Evolutionary conservation across 805 yeast genomes (phyloP), one percentile per base, ranked within the genome.

Genomic region (Metschnikowia bowlesiae): DNA sequence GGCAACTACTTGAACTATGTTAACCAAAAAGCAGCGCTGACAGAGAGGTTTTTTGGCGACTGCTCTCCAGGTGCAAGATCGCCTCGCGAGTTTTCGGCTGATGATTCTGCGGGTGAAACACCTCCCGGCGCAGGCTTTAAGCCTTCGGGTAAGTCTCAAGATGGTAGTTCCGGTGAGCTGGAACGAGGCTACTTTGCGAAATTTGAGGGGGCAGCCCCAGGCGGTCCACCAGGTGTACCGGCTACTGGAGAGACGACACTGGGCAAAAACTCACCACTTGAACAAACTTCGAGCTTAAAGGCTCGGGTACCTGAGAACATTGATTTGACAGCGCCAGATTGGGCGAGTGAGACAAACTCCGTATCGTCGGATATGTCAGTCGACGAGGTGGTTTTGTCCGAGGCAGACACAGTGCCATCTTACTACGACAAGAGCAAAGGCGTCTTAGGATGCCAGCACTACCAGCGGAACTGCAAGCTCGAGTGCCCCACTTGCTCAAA

Each of bases 381-480:
- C 11, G 78, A 73, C 33, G 78, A 73, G 56, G 83, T 81, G 2
- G 62, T 73, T 2, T 65, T 83, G 1, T 70, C 78, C 0, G 77
- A 73, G 7, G 59, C 62, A 14, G 89, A 84, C 57, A 70, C 65
- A 39, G 50, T 58, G 22, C 80, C 84, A 0, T 67, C 82, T 0
- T 84, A 71, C 58, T 73, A 74, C 57, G 74, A 76, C 56, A 59
- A 66, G 31, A 68, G 67, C 11, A 70, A 59, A n/a, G 46, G 70
- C 2, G 69, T 79, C 1, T 63, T 84, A 30, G 97, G 97, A 2
- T 91, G 97, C 63, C 70, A 69, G 18, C 97, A 91, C 67, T 91
- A 91, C 67, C 86, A 82, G 61, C 71, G 96, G 33, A 84, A 84
- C 53, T 89, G 96, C 69, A 89, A 90, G 63, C 66, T 87, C 45